Evolutionary conservation across 1,139 yeast genomes (phyloP).

Genomic region (Suhomyces kunorum): DNA sequence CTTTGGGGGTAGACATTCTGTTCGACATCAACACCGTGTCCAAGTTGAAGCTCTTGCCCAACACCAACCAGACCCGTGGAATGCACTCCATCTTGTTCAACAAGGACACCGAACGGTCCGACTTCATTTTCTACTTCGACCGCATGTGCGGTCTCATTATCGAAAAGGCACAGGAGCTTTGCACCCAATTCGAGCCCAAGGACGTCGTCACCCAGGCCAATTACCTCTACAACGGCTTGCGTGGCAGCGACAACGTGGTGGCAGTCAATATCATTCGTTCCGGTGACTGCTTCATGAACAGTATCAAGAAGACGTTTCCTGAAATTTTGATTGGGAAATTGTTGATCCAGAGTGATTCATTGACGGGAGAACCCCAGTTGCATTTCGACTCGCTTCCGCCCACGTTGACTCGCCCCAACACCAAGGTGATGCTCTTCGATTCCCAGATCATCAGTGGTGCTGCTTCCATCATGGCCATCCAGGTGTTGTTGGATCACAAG

Average conservation of each 20-base stretch:
- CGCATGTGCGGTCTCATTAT: conserved; percentile 72
- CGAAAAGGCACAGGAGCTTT: conserved; percentile 61
- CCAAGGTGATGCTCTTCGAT: conserved; percentile 70
- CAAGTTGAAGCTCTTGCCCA: conserved; percentile 45
- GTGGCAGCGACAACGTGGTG: conserved; percentile 50
- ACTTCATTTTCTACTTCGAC: conserved; percentile 83
- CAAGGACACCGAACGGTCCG: conserved; percentile 59
- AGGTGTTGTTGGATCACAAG: conserved; percentile 81
- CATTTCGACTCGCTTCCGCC: conserved; percentile 73
- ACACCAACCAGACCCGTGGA: conserved; percentile 68
- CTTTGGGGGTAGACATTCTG: conserved; percentile 48
- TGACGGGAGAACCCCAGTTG: conserved; percentile 90
- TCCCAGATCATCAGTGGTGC: conserved; percentile 92
- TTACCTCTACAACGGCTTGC: conserved; percentile 39
- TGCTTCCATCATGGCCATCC: conserved; percentile 91
- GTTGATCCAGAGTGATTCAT: conserved; percentile 81
- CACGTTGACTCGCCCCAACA: conserved; percentile 23
- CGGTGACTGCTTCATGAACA: conserved; percentile 87
- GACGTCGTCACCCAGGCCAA: conserved; percentile 31
- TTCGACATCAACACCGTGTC: conserved; percentile 32
- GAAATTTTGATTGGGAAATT: conserved; percentile 79
- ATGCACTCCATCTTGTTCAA: conserved; percentile 71
- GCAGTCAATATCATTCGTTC: conserved; percentile 85
- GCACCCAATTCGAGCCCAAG: conserved; percentile 28
- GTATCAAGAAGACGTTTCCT: conserved; percentile 74